These are phyloP conservation scores for Piper longum DNA, from an alignment of 164 flowering plant genomes.

Conservation along the genomic window DNA sequence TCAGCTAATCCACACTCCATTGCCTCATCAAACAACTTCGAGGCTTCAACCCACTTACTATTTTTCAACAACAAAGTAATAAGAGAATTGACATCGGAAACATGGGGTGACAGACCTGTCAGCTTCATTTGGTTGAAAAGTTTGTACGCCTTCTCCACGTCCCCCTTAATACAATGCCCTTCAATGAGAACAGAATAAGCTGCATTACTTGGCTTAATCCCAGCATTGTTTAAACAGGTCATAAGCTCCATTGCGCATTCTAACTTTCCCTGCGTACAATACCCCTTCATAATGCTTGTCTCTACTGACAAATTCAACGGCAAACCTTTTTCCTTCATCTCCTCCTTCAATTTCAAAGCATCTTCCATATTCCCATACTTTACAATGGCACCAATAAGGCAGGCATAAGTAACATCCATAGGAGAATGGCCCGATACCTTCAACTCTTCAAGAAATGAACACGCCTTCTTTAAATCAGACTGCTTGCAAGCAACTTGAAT, in stretches of 20 bases:
- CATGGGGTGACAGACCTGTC: conserved; percentile 28
- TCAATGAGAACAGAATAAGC: conserved; percentile 52
- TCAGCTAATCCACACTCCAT: conserved; percentile 39
- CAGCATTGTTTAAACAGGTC: conserved; percentile 25
- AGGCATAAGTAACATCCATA: conserved; percentile 25
- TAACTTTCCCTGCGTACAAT: conserved; percentile 30
- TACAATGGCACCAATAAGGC: conserved; percentile 42
- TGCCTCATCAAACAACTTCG: conserved; percentile 47
- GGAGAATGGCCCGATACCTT: conserved; percentile 45
- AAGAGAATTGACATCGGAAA: conserved; percentile 30
- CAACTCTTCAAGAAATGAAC: conserved; percentile 54
- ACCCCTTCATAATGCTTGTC: conserved; percentile 63
- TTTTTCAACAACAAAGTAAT: conserved; percentile 32
- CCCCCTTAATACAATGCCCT: conserved; percentile 38
- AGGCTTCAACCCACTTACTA: conserved; percentile 24
- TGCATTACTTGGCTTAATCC: conserved; percentile 39
- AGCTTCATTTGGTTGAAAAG: conserved; percentile 47
- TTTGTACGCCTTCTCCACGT: conserved; percentile 42
- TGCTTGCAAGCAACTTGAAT: conserved; percentile 39
- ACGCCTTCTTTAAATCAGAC: conserved; percentile 26
- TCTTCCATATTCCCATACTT: conserved; percentile 42
- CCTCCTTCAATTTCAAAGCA: conserved; percentile 52
- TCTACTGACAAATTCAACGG: conserved; percentile 47
- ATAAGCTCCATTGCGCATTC: conserved; percentile 44
- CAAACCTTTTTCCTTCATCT: conserved; percentile 40